Base-by-base conservation (phyloP, 345 rosid species). In the Arabidopsis suecica region DNA sequence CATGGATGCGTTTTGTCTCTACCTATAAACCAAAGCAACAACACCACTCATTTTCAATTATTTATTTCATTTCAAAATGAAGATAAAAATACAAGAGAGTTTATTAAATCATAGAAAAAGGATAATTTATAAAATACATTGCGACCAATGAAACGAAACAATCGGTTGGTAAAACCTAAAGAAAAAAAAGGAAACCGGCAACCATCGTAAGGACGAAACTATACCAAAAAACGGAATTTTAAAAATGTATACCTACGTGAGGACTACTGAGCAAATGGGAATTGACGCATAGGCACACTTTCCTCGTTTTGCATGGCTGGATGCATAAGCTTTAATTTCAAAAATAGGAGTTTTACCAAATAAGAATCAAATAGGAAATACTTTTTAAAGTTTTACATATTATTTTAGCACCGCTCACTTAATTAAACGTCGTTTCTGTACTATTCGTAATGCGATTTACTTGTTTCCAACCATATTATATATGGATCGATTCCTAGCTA, bases 1-100 rank as follows among this genome's bases (percentile, higher is more conserved):
- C 72, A 65, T 71, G 67, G 77, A 78, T 77, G 76, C 77, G 56
- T 47, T 70, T 77, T 77, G 77, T 77, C 72, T 77, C 65, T 69
- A 63, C 61, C 71, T 77, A 41, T 38, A 47, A 36, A 41, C 57
- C 57, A 65, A 78, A 65, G 25, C 55, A 77, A 64, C 61, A 38
- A 64, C 61, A 38, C 72, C 80, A 45, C 60, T 48, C 55, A 77
- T 14, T 63, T 71, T 76, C 59, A 53, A 51, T 68, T 66, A n/a
- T 66, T 23, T 61, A 20, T 54, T 54, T 74, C 62, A 42, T 16
- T 16, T 16, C 18, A 16, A 16, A 16, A 16, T 16, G 18, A 16
- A 16, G 18, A 16, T 16, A 16, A 16, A 16, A 16, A 16, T 16
- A 16, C 18, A 16, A 16, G 18, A 16, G 18, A 16, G 18, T 16